phyloP scores from a whole-genome alignment of 2,329 filamentous ascomycete species.

The Aplosporella prunicola region DNA sequence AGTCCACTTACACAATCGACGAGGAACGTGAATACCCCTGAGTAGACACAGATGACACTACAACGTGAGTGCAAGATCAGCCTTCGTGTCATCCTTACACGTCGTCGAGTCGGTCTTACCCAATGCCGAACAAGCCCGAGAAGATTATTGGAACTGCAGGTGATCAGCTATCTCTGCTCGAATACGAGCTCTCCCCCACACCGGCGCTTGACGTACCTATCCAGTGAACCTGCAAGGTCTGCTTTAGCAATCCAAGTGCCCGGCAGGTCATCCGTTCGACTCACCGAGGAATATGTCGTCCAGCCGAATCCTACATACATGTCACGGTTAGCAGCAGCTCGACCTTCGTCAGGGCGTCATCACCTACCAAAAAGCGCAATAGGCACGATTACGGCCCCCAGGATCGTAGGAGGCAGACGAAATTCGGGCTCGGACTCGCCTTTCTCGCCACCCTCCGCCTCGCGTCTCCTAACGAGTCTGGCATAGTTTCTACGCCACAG shows the following conservation, averaged over 20 bases:
- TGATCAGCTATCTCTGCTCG: slow-evolving; percentile 22
- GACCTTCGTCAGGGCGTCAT: neutral
- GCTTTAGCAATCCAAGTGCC: slow-evolving; percentile 21
- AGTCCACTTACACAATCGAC: slow-evolving; percentile 47
- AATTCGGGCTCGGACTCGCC: slow-evolving; percentile 74
- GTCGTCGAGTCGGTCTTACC: slow-evolving; percentile 24
- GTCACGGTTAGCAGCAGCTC: slow-evolving; percentile 20
- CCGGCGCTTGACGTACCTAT: slow-evolving; percentile 35
- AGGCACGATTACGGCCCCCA: slow-evolving; percentile 68
- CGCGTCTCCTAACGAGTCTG: slow-evolving; percentile 47
- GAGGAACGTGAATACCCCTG: slow-evolving; percentile 80
- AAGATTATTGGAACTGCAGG: slow-evolving; percentile 41
- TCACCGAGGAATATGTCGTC: slow-evolving; percentile 66
- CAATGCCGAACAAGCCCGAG: slow-evolving; percentile 37
- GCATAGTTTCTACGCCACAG: slow-evolving; percentile 55
- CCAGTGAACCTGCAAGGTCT: slow-evolving; percentile 37
- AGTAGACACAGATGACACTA: slow-evolving; percentile 69
- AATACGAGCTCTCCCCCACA: too few relatives aligned
- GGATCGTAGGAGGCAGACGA: slow-evolving; percentile 58
- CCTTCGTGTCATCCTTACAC: slow-evolving; percentile 8
- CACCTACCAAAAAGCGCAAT: slow-evolving; percentile 64
- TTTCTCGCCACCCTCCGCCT: slow-evolving; percentile 41
- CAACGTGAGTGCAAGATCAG: slow-evolving; percentile 14
- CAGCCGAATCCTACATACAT: slow-evolving; percentile 57
- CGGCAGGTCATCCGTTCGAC: slow-evolving; percentile 54